Evolutionary conservation across 768 basidiomycete genomes (phyloP).

Genomic region (Rubroboletus pulcherrimus): DNA sequence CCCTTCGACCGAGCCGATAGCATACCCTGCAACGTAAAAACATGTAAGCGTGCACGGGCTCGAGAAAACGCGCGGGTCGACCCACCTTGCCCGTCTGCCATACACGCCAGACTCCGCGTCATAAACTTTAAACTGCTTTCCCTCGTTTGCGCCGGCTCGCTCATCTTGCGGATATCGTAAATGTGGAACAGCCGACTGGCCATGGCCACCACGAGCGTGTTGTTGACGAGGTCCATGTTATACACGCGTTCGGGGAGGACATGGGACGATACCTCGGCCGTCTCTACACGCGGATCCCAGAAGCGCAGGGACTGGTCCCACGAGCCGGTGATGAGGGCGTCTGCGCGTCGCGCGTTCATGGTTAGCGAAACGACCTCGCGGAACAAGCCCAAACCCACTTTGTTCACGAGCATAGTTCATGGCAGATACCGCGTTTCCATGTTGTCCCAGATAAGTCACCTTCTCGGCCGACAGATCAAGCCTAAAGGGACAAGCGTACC

Average conservation of each 20-base stretch:
- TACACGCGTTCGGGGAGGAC: slow-evolving; percentile 82
- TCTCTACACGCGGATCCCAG: slow-evolving; percentile 74
- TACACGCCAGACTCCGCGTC: slow-evolving; percentile 88
- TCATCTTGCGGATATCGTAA: slow-evolving; percentile 81
- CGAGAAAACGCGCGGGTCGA: slow-evolving; percentile 6
- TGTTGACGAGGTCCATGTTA: slow-evolving; percentile 71
- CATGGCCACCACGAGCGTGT: slow-evolving; percentile 88
- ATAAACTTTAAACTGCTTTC: slow-evolving; percentile 95
- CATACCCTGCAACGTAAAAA: slow-evolving; percentile 64
- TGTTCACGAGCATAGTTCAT: slow-evolving; percentile 66
- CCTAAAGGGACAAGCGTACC: slow-evolving; percentile 27
- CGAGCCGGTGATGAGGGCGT: slow-evolving; percentile 76
- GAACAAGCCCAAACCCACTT: slow-evolving; percentile 42
- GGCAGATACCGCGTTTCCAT: slow-evolving; percentile 74
- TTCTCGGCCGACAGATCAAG: slow-evolving; percentile 75
- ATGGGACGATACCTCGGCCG: slow-evolving; percentile 54
- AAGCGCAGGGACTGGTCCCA: slow-evolving; percentile 90
- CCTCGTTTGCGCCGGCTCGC: slow-evolving; percentile 67
- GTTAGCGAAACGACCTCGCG: not conserved
- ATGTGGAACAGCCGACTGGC: slow-evolving; percentile 88
- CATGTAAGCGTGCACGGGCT: not conserved
- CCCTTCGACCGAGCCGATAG: slow-evolving; percentile 91
- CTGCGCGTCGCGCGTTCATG: slow-evolving; percentile 36
- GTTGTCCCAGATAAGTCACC: slow-evolving; percentile 71
- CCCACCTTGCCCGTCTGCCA: slow-evolving; percentile 86